phyloP scores from a whole-genome alignment of 352 stramenopile species.

The Phytopythium delawarense region DNA sequence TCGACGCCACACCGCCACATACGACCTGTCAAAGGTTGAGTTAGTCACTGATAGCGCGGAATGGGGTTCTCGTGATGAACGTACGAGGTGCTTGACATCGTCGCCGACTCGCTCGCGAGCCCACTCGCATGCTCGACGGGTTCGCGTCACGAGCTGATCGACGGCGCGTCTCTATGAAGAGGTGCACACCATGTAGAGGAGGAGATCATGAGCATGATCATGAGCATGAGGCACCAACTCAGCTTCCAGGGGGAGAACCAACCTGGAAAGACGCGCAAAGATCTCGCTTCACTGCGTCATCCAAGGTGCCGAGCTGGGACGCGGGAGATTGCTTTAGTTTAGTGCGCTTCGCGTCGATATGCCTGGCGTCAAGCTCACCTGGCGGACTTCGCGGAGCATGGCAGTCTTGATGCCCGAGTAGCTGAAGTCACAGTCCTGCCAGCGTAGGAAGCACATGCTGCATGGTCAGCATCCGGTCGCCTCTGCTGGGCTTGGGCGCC shows the following conservation, averaged over 20 bases:
- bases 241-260: background rate
- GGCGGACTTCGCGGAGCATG: conserved; percentile 82
- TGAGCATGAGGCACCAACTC: background rate
- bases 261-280: conserved; percentile 94
- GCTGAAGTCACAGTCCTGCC: conserved; percentile 95
- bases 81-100: conserved; percentile 73
- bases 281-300: conserved; percentile 67
- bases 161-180: conserved; percentile 35
- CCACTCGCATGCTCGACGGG: conserved; percentile 88
- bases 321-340: conserved; percentile 3
- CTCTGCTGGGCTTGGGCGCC: background rate
- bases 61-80: conserved; percentile 2
- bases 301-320: conserved; percentile 42
- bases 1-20: conserved; percentile 97
- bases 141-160: conserved; percentile 62
- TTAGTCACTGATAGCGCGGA: background rate
- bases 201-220: too few relatives aligned
- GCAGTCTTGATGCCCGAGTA: conserved; percentile 98
- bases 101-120: conserved; percentile 43
- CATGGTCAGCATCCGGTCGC: background rate
- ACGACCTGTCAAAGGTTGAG: conserved; percentile 62
- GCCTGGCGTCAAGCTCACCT: conserved; percentile 20
- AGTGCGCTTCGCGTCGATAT: background rate
- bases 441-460: background rate
- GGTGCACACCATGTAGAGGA: background rate